Conservation (phyloP, 495 filamentous ascomycete species). For the Tirmania nivea region DNA sequence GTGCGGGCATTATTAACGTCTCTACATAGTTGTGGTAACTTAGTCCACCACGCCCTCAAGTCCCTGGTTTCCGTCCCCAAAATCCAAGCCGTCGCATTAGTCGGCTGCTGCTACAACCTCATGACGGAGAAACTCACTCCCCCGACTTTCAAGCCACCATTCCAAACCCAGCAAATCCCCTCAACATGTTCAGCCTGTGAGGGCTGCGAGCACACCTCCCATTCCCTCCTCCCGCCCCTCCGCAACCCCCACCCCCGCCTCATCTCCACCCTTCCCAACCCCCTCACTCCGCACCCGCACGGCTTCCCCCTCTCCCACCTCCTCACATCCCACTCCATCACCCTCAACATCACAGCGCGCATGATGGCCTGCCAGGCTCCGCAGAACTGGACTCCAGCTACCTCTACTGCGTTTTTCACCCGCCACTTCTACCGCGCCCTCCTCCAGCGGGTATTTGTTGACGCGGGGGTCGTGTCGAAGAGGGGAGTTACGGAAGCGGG, state of each 20-base stretch:
- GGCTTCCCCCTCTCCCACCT: conserved; percentile 54
- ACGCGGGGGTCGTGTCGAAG: conserved; percentile 42
- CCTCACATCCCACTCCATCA: neutral
- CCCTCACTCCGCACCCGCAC: conserved; percentile 43
- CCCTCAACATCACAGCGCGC: conserved; percentile 78
- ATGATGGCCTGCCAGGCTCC: conserved; percentile 96
- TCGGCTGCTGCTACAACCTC: conserved; percentile 96
- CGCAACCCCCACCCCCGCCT: conserved; percentile 36
- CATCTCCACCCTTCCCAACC: conserved; percentile 33
- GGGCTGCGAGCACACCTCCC: conserved; percentile 30
- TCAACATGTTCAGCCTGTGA: conserved; percentile 32
- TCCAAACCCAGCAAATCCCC: conserved; percentile 34
- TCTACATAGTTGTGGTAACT: conserved; percentile 89
- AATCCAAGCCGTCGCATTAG: conserved; percentile 72
- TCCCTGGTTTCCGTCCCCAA: conserved; percentile 63
- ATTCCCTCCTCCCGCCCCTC: conserved; percentile 39
- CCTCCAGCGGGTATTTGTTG: conserved; percentile 72
- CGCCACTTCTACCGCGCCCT: conserved; percentile 85
- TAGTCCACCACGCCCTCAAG: conserved; percentile 81
- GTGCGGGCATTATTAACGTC: conserved; percentile 41
- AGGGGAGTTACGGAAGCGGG: conserved; percentile 23
- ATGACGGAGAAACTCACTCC: conserved; percentile 62
- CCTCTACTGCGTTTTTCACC: conserved; percentile 74
- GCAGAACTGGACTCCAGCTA: conserved; percentile 61
- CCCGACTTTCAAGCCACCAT: conserved; percentile 59